Base-by-base conservation (phyloP, 768 basidiomycete species). In the Megacollybia marginata region DNA sequence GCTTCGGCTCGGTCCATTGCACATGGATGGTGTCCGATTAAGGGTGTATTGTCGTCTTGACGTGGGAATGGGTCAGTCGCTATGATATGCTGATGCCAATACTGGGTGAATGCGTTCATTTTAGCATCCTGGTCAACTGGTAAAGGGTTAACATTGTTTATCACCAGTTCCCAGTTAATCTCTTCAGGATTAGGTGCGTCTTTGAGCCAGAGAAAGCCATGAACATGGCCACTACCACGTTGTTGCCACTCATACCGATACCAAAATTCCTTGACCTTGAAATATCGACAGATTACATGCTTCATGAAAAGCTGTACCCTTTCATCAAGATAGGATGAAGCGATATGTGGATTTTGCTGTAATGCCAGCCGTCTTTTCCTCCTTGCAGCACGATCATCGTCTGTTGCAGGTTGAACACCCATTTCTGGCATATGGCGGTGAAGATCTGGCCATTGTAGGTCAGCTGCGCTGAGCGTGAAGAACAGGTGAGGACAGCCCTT, bases 221-320 rank as follows among this genome's bases (percentile, higher is more conserved):
- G 51, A 19, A 52, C 47, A 28, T 52, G 47, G 15, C 51, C 33
- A 28, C 51, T 52, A 3, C 51, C 47, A 10, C 51, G 51, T 15
- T 52, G 20, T 38, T 52, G 51, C 51, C 51, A 52, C 32, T 52
- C 51, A 52, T 52, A 52, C 2, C 51, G 46, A 23, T 48, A 52
- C 47, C 47, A 51, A 32, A 35, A 51, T 23, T 51, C n/a, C 13
- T 47, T 47, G 16, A 51, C 46, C n/a, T 35, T 10, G 33, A 51
- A 51, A 12, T 36, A 6, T 15, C 34, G 16, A 3, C 34, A 11
- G 31, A 51, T 34, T 10, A 48, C 47, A 20, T 47, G 46, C 19
- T 51, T 48, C 46, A 47, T 48, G 13, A 48, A 47, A 13, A 47
- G n/a, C 33, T 51, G 16, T 7, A 51, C 32, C 10, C 46, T 28